Base-by-base conservation (phyloP, 805 yeast species). In the Maudiozyma serrabonitensis region DNA sequence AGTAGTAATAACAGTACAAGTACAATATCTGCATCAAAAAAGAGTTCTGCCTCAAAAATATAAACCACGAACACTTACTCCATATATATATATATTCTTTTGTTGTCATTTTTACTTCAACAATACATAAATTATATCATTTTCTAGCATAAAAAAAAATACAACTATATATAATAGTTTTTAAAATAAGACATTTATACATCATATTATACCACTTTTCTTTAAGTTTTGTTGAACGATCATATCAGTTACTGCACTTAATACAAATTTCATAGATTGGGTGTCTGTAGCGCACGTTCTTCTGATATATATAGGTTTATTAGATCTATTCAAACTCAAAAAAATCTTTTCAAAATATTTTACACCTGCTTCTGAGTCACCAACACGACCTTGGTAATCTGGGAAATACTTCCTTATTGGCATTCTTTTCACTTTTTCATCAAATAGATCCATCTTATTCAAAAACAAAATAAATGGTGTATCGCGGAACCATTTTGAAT, bases 211-310 rank as follows among this genome's bases (percentile, higher is more conserved):
- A 4, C 96, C 96, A 61, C 88, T 82, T 60, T 76, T 79, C 66
- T 82, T 80, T 64, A 91, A 68, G 62, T 86, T 90, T 59, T 85
- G 85, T 62, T 86, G 91, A 31, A 91, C 78, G 44, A 93, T 79
- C 79, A 88, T 75, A 69, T 93, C 98, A 0, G 97, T 88, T 8
- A 89, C 96, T 0, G 98, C 96, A 4, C 86, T 79, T 50, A 93
- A 73, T 16, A 93, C 96, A 61, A 90, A 91, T 60, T 79, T 77
- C 96, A 93, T 93, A 28, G 89, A 79, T 49, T 79, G 74, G 0
- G 95, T 79, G 64, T 93, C 98, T 0, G 99, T 93, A 0, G 99
- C 99, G 69, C 97, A 89, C 0, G 99, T 93, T 55, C 89, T 72
- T 69, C 89, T 96, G 21, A 87, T 84, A 63, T 93, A 93, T 32